A percentile compares a stretch with the other conserved stretches of the same genome.
phyloP scores from a whole-genome alignment of 2,329 filamentous ascomycete genomes.

The Venturia carpophila region DNA sequence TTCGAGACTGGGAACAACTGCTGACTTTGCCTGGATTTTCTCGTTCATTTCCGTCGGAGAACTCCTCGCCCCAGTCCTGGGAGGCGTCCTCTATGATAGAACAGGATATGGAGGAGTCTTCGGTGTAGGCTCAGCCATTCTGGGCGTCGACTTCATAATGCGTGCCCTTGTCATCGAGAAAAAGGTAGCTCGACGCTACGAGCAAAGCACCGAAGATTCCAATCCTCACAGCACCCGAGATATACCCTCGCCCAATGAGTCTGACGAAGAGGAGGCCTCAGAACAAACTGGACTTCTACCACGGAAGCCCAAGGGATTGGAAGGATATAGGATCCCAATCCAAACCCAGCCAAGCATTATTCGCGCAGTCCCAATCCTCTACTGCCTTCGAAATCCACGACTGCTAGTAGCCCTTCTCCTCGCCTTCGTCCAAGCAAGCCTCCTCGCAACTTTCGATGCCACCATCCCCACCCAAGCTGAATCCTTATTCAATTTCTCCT shows the following conservation, averaged over 20 bases:
- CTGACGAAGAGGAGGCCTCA: slow-evolving; percentile 22
- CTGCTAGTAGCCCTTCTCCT: slow-evolving; percentile 30
- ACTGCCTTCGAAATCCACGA: slow-evolving; percentile 31
- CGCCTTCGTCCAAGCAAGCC: slow-evolving; percentile 38
- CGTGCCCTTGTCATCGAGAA: slow-evolving; percentile 56
- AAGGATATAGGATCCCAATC: slow-evolving; percentile 37
- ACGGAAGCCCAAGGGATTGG: slow-evolving; percentile 28
- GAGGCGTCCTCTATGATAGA: slow-evolving; percentile 53
- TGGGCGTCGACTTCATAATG: slow-evolving; percentile 53
- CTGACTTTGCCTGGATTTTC: slow-evolving; percentile 36
- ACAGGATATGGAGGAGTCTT: slow-evolving; percentile 54
- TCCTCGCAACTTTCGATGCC: slow-evolving; percentile 39
- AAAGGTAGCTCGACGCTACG: slow-evolving; percentile 45
- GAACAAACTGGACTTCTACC: slow-evolving; percentile 22
- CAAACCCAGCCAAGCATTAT: slow-evolving; percentile 35
- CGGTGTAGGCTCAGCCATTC: slow-evolving; percentile 45
- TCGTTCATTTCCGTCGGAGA: slow-evolving; percentile 52
- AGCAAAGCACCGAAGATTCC: slow-evolving; percentile 21
- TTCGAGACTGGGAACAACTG: background rate
- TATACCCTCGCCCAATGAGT: slow-evolving; percentile 19
- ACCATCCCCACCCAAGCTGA: slow-evolving; percentile 40
- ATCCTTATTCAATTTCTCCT: slow-evolving; percentile 37
- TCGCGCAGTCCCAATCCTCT: slow-evolving; percentile 41
- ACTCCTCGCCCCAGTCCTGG: slow-evolving; percentile 50
- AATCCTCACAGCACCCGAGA: slow-evolving; percentile 18